Percentiles rank a stretch among this genome's conserved stretches.
phyloP scores from a whole-genome alignment of 2,329 filamentous ascomycete genomes.

The Cercospora zeae-maydis region DNA sequence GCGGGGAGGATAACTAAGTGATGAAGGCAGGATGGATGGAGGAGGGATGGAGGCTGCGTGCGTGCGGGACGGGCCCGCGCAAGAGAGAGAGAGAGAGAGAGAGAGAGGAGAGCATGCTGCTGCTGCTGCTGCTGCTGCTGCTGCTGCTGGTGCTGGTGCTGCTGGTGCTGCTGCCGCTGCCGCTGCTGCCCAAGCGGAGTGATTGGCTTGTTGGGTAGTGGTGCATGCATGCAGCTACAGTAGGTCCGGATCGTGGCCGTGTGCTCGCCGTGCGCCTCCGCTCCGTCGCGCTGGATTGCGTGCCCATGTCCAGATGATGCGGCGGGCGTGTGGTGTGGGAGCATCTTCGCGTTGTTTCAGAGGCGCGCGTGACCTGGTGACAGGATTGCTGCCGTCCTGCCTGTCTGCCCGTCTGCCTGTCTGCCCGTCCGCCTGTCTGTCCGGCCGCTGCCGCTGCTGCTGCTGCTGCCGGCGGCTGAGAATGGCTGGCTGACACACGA shows the following conservation, averaged over 20 bases:
- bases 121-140: too few relatives aligned
- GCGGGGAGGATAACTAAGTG: background rate
- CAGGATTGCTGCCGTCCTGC: background rate
- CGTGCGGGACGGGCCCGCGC: slow-evolving; percentile 6
- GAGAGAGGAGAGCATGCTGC: background rate
- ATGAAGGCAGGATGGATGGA: background rate
- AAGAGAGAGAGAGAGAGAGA: background rate
- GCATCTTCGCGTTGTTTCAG: background rate
- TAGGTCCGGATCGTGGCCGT: slow-evolving; percentile 14
- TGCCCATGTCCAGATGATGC: background rate
- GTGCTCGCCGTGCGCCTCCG: slow-evolving; percentile 9
- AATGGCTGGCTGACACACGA: background rate
- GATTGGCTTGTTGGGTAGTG: slow-evolving; percentile 14
- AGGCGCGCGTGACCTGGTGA: background rate
- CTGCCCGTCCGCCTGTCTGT: background rate
- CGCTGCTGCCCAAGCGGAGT: slow-evolving; percentile 2
- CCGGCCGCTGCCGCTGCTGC: background rate
- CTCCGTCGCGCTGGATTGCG: background rate
- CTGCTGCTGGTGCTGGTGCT: too few relatives aligned
- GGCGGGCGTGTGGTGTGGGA: background rate
- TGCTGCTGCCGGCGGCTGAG: background rate
- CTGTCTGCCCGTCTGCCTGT: background rate
- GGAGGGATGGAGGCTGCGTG: background rate
- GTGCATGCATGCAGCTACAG: slow-evolving; percentile 13
- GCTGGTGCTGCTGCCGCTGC: background rate